Base-by-base conservation (phyloP, 2,329 filamentous ascomycete genomes). In the Nothophaeocryptopus gaeumannii region DNA sequence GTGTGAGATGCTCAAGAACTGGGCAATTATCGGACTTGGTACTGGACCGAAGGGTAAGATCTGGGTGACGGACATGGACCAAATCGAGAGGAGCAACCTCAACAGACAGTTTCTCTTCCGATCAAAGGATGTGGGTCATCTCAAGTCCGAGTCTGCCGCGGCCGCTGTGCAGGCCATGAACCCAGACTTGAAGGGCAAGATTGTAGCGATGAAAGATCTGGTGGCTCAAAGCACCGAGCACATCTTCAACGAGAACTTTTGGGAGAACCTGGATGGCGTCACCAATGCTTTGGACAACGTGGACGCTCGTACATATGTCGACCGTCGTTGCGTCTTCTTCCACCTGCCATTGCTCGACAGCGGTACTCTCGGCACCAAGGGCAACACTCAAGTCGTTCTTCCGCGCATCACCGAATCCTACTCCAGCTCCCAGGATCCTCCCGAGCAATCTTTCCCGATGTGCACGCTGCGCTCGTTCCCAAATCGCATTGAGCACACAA, bases 1-100 rank as follows among this genome's bases (percentile, higher is more conserved):
- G 39, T 99, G 93, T 66, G 93, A 99, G 68, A 99, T 97, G 87
- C 76, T 99, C 60, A 99, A 99, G 82, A 97, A 97, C 72, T 99
- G 93, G 91, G 92, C 95, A 32, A 95, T 99, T 91, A 95, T 97
- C 69, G 93, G 93, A 59, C 78, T 99, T 29, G 92, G 86, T 38
- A 88, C 88, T 39, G 93, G 93, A 3, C 88, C 89, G 2, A 81
- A 90, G 41, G 93, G 93, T 63, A 86, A 87, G 70, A 95, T 99
- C 64, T 89, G 77, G 51, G 88, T 99, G 42, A 97, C 95, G 11
- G 93, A 99, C 68, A 97, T 96, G 84, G 93, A 99, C 67, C 91
- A 91, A 47, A 99, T 99, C 62, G 93, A 99, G 74, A 96, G 92
- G 81, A 97, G 92, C 76, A 99, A 99, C 68, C 78, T 99, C 45